Conservation (phyloP, 257 asterid species). For the Misopates orontium region DNA sequence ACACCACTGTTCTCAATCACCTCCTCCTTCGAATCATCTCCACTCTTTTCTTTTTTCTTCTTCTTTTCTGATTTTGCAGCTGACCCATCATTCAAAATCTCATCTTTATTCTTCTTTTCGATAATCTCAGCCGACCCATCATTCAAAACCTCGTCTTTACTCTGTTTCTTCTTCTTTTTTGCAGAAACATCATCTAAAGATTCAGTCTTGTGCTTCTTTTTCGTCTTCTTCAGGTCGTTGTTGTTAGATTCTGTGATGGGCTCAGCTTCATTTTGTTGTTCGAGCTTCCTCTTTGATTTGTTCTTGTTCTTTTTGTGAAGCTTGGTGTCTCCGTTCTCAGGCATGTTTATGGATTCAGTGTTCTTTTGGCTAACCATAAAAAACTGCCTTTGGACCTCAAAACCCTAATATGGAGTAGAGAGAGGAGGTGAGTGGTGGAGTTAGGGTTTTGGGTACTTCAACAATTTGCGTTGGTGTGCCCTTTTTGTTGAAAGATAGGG, state of each 20-base stretch:
- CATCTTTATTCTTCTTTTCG: constrained; percentile 31
- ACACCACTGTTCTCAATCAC: constrained; percentile 58
- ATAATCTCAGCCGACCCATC: constrained; percentile 28
- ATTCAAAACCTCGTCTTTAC: no score
- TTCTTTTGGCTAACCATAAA: constrained; percentile 42
- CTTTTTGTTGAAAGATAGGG: no score
- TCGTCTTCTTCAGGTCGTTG: constrained; percentile 40
- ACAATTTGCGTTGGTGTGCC: constrained; percentile 16
- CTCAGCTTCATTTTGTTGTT: constrained; percentile 51
- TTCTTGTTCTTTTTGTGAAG: constrained; percentile 53
- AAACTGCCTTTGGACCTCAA: constrained; percentile 22
- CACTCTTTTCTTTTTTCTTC: constrained; percentile 12
- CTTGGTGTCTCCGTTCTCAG: constrained; percentile 41
- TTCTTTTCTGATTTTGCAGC: constrained; percentile 17
- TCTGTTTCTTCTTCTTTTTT: no score
- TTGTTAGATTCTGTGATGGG: constrained; percentile 34
- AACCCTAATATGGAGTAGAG: constrained; percentile 34
- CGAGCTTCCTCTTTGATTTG: constrained; percentile 67
- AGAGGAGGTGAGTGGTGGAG: constrained; percentile 22
- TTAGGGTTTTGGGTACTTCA: constrained; percentile 39
- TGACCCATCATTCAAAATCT: constrained; percentile 20
- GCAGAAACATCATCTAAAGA: constrained; percentile 1
- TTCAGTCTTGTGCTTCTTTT: constrained; percentile 29
- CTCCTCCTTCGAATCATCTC: constrained; percentile 35
- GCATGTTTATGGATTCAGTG: constrained; percentile 32